These are phyloP conservation scores for Apostasia shenzhenica DNA, from an alignment of 106 monocot genomes.

Conservation along the genomic window DNA sequence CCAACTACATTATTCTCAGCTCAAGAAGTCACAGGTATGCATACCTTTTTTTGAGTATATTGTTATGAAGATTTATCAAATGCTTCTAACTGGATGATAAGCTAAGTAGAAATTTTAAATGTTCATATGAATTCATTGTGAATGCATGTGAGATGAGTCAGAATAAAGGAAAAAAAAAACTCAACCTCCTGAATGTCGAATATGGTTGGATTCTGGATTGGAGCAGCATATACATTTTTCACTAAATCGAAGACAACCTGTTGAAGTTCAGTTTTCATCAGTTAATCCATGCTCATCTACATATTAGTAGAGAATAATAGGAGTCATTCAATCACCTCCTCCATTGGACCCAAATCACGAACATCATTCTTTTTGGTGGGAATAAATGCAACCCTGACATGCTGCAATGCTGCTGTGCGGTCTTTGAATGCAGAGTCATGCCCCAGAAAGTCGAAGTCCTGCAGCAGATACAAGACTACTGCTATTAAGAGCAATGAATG, in stretches of 20 bases:
- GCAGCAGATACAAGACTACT: not conserved
- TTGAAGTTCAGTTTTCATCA: not conserved
- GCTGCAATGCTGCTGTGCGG: conserved; percentile 60
- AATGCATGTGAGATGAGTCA: not conserved
- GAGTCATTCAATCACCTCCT: conserved; percentile 46
- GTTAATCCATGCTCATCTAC: too few species aligned
- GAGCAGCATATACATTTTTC: conserved; percentile 84
- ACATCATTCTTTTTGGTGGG: conserved; percentile 74
- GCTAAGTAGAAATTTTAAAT: not conserved
- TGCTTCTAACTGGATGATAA: not conserved
- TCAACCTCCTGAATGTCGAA: conserved; percentile 74
- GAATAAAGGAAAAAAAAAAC: not conserved
- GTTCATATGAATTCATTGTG: not conserved
- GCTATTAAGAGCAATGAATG: not conserved
- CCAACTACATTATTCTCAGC: too few species aligned
- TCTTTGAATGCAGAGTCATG: conserved; percentile 96
- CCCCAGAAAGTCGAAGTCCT: conserved; percentile 84
- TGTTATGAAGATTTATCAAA: not conserved
- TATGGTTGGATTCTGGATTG: conserved; percentile 66
- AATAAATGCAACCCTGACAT: conserved; percentile 80
- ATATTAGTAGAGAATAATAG: not conserved
- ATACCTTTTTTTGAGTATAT: too few species aligned
- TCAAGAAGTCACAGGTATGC: too few species aligned
- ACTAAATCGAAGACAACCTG: conserved; percentile 74
- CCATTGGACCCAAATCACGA: conserved; percentile 78